Percentiles rank a stretch among this genome's conserved stretches.
Conservation (phyloP, 2,329 filamentous ascomycete genomes). For the Thielaviopsis musarum region DNA sequence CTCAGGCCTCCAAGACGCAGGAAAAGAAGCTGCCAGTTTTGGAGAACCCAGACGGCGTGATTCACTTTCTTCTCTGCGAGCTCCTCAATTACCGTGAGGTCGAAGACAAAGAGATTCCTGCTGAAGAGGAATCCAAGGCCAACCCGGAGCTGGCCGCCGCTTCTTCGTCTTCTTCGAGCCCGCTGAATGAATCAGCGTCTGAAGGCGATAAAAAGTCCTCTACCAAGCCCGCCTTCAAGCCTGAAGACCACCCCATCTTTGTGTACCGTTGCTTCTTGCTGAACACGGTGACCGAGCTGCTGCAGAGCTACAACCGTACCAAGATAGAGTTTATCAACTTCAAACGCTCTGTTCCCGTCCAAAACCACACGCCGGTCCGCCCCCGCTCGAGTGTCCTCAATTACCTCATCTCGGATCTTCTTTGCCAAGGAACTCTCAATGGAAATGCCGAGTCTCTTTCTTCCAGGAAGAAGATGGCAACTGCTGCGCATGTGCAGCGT, state of each 20-base stretch:
- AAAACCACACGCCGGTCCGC: slow-evolving; percentile 78
- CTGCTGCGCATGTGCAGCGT: slow-evolving; percentile 70
- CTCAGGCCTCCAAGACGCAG: slow-evolving; percentile 44
- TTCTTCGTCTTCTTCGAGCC: slow-evolving; percentile 14
- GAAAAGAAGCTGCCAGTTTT: slow-evolving; percentile 60
- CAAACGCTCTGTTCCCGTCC: slow-evolving; percentile 75
- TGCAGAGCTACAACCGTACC: slow-evolving; percentile 80
- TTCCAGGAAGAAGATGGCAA: slow-evolving; percentile 72
- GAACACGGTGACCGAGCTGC: slow-evolving; percentile 76
- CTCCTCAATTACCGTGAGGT: slow-evolving; percentile 83
- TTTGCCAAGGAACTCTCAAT: slow-evolving; percentile 42
- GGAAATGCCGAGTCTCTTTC: slow-evolving; percentile 57
- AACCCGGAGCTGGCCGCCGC: slow-evolving; percentile 22
- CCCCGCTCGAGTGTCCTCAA: slow-evolving; percentile 85
- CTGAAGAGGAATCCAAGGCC: slow-evolving; percentile 12
- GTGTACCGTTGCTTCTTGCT: slow-evolving; percentile 92
- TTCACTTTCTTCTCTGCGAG: slow-evolving; percentile 88
- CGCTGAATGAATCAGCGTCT: not conserved
- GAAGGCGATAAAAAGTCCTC: slow-evolving; percentile 20
- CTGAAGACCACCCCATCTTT: slow-evolving; percentile 88
- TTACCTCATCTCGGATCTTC: slow-evolving; percentile 71
- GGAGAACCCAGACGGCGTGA: slow-evolving; percentile 84
- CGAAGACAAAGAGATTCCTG: slow-evolving; percentile 53
- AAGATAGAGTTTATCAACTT: slow-evolving; percentile 99
- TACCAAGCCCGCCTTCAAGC: slow-evolving; percentile 64